phyloP scores from a whole-genome alignment of 345 rosid species.

The Iberis pinnata region DNA sequence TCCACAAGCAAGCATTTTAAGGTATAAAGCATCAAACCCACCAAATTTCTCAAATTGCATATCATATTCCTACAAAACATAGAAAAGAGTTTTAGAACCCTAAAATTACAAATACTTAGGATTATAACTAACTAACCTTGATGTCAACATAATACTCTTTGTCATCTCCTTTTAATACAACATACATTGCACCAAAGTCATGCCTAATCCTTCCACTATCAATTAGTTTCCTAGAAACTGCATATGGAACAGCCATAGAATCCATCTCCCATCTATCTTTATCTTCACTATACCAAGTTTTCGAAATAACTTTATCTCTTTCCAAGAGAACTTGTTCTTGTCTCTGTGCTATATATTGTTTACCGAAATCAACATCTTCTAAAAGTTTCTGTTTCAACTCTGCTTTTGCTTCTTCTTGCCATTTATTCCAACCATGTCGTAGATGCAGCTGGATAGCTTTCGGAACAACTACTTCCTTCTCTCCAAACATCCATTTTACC shows the following conservation, averaged over 20 bases:
- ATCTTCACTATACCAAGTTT: constrained; percentile 81
- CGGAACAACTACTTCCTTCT: constrained; percentile 78
- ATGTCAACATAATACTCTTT: constrained; percentile 65
- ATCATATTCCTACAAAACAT: constrained; percentile 69
- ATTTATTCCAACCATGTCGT: constrained; percentile 89
- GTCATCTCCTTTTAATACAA: constrained; percentile 75
- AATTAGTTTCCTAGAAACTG: constrained; percentile 71
- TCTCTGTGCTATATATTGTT: constrained; percentile 59
- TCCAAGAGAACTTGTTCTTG: constrained; percentile 82
- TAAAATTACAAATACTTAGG: constrained; percentile 5
- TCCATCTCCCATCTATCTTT: constrained; percentile 86
- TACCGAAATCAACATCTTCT: constrained; percentile 75
- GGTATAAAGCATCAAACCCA: constrained; percentile 85
- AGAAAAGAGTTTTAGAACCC: constrained; percentile 25
- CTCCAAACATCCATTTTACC: constrained; percentile 92
- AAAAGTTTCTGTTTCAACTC: constrained; percentile 61
- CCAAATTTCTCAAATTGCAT: constrained; percentile 77
- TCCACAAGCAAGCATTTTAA: constrained; percentile 83
- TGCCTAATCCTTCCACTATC: constrained; percentile 80
- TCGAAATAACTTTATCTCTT: constrained; percentile 82
- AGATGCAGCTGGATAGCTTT: constrained; percentile 67
- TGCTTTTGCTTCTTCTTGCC: constrained; percentile 89
- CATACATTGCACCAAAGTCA: constrained; percentile 85
- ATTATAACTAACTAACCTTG: constrained; percentile 45
- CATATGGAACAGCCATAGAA: constrained; percentile 79